A percentile compares a stretch with the other conserved stretches of the same genome.
phyloP scores from a whole-genome alignment of 805 yeast species.

The Metschnikowia cerradonensis region DNA sequence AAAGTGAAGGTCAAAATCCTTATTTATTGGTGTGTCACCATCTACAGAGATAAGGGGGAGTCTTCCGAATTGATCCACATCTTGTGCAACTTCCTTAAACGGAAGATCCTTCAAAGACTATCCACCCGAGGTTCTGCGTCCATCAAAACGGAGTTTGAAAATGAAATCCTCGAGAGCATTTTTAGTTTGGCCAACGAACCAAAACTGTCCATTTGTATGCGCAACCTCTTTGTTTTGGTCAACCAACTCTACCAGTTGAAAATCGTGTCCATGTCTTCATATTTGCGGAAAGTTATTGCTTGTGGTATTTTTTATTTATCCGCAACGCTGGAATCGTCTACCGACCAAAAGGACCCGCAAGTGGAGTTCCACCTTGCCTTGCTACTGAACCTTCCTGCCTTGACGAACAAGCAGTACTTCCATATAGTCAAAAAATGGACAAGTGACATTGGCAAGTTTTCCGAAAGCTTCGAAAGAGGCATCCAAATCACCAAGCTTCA shows the following conservation, averaged over 20 bases:
- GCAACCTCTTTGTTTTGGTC: slow-evolving; percentile 44
- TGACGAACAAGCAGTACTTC: slow-evolving; percentile 52
- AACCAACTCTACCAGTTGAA: slow-evolving; percentile 48
- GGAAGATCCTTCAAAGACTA: slow-evolving; percentile 28
- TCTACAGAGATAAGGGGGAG: slow-evolving; percentile 28
- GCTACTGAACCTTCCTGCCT: slow-evolving; percentile 54
- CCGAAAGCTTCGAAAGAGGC: slow-evolving; percentile 37
- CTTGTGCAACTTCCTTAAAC: slow-evolving; percentile 45
- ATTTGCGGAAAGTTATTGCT: slow-evolving; percentile 76
- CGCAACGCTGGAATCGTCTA: slow-evolving; percentile 29
- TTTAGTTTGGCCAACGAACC: slow-evolving; percentile 26
- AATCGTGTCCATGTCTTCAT: slow-evolving; percentile 57
- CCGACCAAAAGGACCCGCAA: slow-evolving; percentile 11
- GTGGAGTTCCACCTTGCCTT: slow-evolving; percentile 49
- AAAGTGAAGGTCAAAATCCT: slow-evolving; percentile 31
- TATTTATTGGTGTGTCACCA: slow-evolving; percentile 39
- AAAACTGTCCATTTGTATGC: slow-evolving; percentile 6
- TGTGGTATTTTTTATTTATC: slow-evolving; percentile 72
- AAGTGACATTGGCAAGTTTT: slow-evolving; percentile 26
- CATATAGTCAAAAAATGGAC: slow-evolving; percentile 51
- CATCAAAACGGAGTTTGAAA: slow-evolving; percentile 44
- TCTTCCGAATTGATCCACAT: slow-evolving; percentile 31
- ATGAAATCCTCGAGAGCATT: slow-evolving; percentile 38
- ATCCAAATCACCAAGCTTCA: slow-evolving; percentile 28
- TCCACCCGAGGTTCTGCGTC: slow-evolving; percentile 16